A percentile compares a stretch with the other conserved stretches of the same genome.
Conservation (phyloP, 139 green algal genomes). For the Auxenochlorella pyrenoidosa region DNA sequence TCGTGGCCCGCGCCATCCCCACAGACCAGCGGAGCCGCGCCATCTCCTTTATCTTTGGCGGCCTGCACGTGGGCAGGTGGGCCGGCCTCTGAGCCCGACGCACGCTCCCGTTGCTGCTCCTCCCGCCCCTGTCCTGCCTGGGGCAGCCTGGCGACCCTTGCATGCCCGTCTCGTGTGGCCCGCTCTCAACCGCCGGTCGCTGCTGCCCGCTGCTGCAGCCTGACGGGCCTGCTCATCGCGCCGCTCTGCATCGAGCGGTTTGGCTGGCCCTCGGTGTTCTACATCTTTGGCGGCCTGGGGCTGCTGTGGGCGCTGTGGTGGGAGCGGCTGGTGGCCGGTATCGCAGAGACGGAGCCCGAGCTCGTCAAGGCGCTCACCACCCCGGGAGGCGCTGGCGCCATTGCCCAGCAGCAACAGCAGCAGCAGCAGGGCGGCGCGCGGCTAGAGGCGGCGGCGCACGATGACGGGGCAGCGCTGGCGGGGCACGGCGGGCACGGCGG, state of each 20-base stretch:
- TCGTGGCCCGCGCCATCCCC: conserved; percentile 85
- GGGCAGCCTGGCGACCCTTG: too few species aligned
- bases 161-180: too few species aligned
- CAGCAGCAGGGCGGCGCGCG: conserved; percentile 10
- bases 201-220: conserved; percentile 36
- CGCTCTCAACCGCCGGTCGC: not conserved
- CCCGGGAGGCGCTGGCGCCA: not conserved
- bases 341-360: conserved; percentile 47
- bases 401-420: not conserved
- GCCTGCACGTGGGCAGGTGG: conserved; percentile 88
- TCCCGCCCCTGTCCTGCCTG: too few species aligned
- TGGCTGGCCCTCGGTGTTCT: conserved; percentile 90
- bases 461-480: not conserved
- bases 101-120: too few species aligned
- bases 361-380: conserved; percentile 37
- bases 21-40: conserved; percentile 79
- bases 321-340: conserved; percentile 62
- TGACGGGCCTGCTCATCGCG: conserved; percentile 84
- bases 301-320: conserved; percentile 88
- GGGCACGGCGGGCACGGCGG: conserved; percentile 10
- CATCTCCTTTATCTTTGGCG: conserved; percentile 90
- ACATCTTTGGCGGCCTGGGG: conserved; percentile 84
- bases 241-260: conserved; percentile 80
- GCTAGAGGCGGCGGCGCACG: not conserved
- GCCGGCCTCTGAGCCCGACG: not conserved